A percentile compares a stretch with the other conserved stretches of the same genome.
Evolutionary conservation across 1,139 yeast species (phyloP).

Genomic region (Yamadazyma oceani): DNA sequence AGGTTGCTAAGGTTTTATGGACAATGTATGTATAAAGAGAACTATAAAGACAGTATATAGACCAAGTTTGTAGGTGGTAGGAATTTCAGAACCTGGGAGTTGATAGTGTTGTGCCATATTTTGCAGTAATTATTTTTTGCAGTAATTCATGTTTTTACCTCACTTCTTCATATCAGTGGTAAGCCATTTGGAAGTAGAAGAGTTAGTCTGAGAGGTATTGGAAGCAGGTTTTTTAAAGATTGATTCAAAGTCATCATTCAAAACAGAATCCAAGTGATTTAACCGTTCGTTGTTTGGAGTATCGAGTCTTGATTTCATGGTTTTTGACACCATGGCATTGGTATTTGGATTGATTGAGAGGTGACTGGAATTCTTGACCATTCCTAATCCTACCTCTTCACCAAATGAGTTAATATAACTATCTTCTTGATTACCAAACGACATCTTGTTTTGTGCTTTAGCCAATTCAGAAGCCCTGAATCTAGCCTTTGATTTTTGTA

Average conservation of each 20-base stretch:
- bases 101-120: too few relatives aligned
- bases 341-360: constrained; percentile 41
- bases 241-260: constrained; percentile 16
- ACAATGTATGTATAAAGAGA: too few relatives aligned
- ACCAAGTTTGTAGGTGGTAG: too few relatives aligned
- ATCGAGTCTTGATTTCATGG: constrained; percentile 47
- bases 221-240: constrained; percentile 8
- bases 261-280: constrained; percentile 15
- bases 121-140: too few relatives aligned
- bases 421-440: constrained; percentile 74
- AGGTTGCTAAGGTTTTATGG: too few relatives aligned
- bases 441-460: constrained; percentile 81
- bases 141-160: too few relatives aligned
- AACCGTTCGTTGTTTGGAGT: constrained; percentile 13
- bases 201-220: neutral
- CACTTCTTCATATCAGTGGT: neutral
- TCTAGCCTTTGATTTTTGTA: constrained; percentile 78
- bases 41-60: too few relatives aligned
- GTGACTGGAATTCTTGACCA: constrained; percentile 50
- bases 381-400: constrained; percentile 80
- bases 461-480: constrained; percentile 79
- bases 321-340: constrained; percentile 54
- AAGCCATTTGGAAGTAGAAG: constrained; percentile 1
- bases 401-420: constrained; percentile 65
- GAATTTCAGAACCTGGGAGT: too few relatives aligned